These are phyloP conservation scores for Hyaloscypha bicolor DNA, from an alignment of 495 filamentous ascomycete species.

Conservation along the genomic window DNA sequence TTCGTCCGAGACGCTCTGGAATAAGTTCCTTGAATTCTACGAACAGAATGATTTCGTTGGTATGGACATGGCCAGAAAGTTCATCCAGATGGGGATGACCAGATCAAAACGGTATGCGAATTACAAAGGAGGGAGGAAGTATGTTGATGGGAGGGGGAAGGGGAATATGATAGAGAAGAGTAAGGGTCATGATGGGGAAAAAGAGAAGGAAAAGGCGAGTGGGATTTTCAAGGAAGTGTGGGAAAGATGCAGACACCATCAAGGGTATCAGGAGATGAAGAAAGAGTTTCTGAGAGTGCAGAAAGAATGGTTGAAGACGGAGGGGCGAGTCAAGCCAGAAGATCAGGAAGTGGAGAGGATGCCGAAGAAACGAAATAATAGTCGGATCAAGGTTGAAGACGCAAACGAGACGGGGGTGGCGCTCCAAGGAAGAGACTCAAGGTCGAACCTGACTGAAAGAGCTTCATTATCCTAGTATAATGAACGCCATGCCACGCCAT, in stretches of 20 bases:
- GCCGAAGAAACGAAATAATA: background rate
- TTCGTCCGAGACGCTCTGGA: slow-evolving; percentile 42
- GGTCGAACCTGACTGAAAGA: background rate
- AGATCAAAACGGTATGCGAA: slow-evolving; percentile 53
- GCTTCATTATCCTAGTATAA: slow-evolving; percentile 6
- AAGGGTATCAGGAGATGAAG: slow-evolving; percentile 39
- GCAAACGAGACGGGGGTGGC: background rate
- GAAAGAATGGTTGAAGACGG: slow-evolving; percentile 19
- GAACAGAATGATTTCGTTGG: slow-evolving; percentile 51
- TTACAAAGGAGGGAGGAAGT: slow-evolving; percentile 50
- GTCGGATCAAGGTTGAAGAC: background rate
- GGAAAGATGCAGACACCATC: slow-evolving; percentile 42
- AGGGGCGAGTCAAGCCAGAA: slow-evolving; percentile 4
- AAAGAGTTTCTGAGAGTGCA: slow-evolving; percentile 23
- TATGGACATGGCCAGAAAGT: slow-evolving; percentile 56
- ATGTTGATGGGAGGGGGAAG: slow-evolving; percentile 30
- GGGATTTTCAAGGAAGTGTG: slow-evolving; percentile 37
- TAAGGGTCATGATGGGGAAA: slow-evolving; percentile 28
- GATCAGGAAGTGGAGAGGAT: background rate
- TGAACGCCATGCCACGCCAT: slow-evolving; percentile 17
- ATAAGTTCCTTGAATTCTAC: slow-evolving; percentile 44
- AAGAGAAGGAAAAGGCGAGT: slow-evolving; percentile 34
- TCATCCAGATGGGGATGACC: slow-evolving; percentile 60
- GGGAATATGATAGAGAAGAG: slow-evolving; percentile 34
- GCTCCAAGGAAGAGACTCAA: background rate